Evolutionary conservation across 345 rosid species (phyloP).

Genomic region (Lumnitzera racemosa): DNA sequence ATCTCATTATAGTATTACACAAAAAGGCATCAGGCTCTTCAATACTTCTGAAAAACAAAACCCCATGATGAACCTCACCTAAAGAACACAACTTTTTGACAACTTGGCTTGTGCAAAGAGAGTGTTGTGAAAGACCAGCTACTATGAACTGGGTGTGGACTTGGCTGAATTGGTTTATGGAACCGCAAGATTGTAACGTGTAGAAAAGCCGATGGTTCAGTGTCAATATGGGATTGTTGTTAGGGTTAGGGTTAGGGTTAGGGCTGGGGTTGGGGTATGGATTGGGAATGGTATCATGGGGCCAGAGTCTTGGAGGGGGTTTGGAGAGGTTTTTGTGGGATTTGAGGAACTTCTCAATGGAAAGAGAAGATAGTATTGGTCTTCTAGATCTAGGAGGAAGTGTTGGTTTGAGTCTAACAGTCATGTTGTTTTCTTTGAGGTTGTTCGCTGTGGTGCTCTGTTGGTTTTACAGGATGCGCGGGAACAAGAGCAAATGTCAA

Average conservation of each 20-base stretch:
- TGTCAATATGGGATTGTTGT: constrained; percentile 1
- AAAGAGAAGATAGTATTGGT: constrained; percentile 12
- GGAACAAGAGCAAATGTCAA: too few species aligned
- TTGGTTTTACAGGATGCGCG: too few species aligned
- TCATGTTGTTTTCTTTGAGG: too few species aligned
- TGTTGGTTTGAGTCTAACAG: not conserved
- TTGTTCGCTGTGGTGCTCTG: too few species aligned
- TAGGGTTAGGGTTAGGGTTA: too few species aligned
- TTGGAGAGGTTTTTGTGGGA: constrained; percentile 34
- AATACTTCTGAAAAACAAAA: constrained; percentile 28
- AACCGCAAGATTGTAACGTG: constrained; percentile 30
- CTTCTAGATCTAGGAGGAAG: constrained; percentile 3
- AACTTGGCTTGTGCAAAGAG: constrained; percentile 40
- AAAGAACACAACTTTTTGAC: constrained; percentile 52
- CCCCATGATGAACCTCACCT: constrained; percentile 30
- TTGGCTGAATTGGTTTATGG: constrained; percentile 31
- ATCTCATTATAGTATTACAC: constrained; percentile 48
- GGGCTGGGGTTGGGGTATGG: constrained; percentile 14
- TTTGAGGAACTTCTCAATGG: constrained; percentile 37
- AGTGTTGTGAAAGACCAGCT: constrained; percentile 34
- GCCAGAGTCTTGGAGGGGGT: constrained; percentile 39
- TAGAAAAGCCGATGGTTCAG: constrained; percentile 32
- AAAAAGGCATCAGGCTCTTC: constrained; percentile 50
- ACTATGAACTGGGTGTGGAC: constrained; percentile 35
- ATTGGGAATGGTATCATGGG: constrained; percentile 13